Percentiles rank a stretch among this genome's conserved stretches.
phyloP scores from a whole-genome alignment of 331 rosid species.

The Acacia concinna region DNA sequence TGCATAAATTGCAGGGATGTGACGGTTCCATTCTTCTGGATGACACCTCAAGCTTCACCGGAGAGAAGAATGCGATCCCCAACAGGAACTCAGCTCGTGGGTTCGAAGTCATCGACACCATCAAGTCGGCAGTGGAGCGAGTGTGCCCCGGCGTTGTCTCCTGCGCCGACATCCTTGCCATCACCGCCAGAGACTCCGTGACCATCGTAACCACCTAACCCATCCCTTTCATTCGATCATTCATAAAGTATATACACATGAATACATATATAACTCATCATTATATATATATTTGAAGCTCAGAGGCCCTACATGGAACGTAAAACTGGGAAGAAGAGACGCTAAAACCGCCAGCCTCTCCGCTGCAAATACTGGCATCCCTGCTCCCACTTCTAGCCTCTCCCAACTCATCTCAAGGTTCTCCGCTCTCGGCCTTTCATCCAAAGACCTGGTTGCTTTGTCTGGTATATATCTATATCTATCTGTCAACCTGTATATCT shows the following conservation, averaged over 20 bases:
- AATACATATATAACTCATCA: background rate
- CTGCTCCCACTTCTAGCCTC: conserved; percentile 66
- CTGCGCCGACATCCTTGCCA: conserved; percentile 82
- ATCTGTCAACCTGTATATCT: no score
- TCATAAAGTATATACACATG: no score
- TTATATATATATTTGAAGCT: conserved; percentile 46
- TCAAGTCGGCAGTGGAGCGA: conserved; percentile 73
- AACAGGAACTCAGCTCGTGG: conserved; percentile 82
- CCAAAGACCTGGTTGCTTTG: conserved; percentile 75
- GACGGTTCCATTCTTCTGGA: conserved; percentile 88
- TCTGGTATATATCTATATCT: conserved; percentile 41
- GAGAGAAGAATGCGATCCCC: conserved; percentile 84
- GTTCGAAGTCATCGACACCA: conserved; percentile 66
- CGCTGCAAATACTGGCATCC: conserved; percentile 75
- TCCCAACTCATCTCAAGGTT: conserved; percentile 66
- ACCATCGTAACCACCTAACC: conserved; percentile 39
- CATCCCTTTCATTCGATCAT: background rate
- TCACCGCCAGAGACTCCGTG: conserved; percentile 76
- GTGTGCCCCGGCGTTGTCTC: conserved; percentile 88
- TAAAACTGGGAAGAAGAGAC: conserved; percentile 89
- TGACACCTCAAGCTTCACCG: conserved; percentile 72
- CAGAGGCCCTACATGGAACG: conserved; percentile 82
- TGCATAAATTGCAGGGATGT: conserved; percentile 57
- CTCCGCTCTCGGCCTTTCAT: conserved; percentile 71
- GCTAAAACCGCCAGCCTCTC: conserved; percentile 65